A percentile compares a stretch with the other conserved stretches of the same genome.
Evolutionary conservation across 495 filamentous ascomycete genomes (phyloP).

Genomic region (Neurospora tetraspora): DNA sequence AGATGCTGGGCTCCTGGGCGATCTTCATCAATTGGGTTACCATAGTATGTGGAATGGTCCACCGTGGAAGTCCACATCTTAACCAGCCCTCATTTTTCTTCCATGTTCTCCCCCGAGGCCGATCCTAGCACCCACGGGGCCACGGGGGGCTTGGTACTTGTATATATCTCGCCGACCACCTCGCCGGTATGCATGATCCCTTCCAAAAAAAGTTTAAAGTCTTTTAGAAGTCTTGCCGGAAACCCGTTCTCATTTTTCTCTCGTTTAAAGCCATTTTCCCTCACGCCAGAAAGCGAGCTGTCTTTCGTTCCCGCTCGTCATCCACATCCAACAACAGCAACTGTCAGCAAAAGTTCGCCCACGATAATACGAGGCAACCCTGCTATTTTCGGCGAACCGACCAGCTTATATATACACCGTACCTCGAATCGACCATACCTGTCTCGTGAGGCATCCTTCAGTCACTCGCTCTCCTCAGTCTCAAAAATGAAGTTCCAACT

Average conservation of each 20-base stretch:
- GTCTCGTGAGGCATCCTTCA: neutral
- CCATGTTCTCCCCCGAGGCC: neutral
- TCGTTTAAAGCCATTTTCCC: neutral
- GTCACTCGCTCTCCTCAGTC: neutral
- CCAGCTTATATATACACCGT: neutral
- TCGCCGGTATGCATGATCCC: neutral
- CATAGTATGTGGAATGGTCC: neutral
- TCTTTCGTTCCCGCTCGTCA: neutral
- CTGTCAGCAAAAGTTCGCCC: neutral
- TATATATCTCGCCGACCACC: neutral
- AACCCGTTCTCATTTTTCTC: neutral
- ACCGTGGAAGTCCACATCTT: neutral
- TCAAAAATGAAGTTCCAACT: conserved; percentile 17
- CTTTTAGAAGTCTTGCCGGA: neutral
- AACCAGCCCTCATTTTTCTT: neutral
- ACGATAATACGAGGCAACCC: neutral
- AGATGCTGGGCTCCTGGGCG: neutral
- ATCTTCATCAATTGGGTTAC: neutral
- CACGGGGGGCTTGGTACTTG: neutral
- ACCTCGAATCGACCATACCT: neutral
- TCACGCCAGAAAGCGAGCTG: neutral
- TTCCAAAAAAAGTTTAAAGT: neutral
- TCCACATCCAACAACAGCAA: neutral
- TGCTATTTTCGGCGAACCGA: neutral
- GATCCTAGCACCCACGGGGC: neutral